Evolutionary conservation across 306 rosid genomes (phyloP).

Genomic region (Cucurbita ficifolia): DNA sequence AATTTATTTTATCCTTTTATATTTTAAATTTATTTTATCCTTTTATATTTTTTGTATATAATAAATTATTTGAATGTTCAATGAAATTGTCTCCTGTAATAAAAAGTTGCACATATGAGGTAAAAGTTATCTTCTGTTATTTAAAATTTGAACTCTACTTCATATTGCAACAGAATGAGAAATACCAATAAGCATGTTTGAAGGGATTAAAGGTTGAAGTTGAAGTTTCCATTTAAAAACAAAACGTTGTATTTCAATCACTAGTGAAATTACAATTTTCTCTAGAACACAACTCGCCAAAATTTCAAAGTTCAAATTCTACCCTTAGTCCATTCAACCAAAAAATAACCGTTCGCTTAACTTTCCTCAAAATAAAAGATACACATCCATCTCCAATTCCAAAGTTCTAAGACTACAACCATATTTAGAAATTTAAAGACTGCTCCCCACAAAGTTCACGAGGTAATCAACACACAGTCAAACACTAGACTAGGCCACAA

Average conservation of each 20-base stretch:
- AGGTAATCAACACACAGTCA: neutral
- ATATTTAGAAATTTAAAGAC: neutral
- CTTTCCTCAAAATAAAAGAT: neutral
- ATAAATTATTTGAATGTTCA: neutral
- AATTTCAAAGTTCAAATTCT: neutral
- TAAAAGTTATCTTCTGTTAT: neutral
- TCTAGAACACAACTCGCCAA: neutral
- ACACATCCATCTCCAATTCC: neutral
- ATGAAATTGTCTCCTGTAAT: neutral
- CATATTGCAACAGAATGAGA: neutral
- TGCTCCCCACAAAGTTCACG: neutral
- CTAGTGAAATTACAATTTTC: neutral
- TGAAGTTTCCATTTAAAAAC: neutral
- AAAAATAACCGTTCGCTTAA: neutral
- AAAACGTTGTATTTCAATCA: neutral
- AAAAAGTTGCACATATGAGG: neutral
- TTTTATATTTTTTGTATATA: no score
- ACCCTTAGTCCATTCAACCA: neutral
- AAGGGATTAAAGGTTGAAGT: neutral
- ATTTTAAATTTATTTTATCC: neutral
- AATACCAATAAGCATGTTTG: neutral
- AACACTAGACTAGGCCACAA: neutral
- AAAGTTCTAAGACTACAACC: neutral
- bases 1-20: neutral
- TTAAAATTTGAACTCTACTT: neutral